A percentile compares a stretch with the other conserved stretches of the same genome.
phyloP scores from a whole-genome alignment of 352 stramenopile genomes.

The Phytopythium delawarense region DNA sequence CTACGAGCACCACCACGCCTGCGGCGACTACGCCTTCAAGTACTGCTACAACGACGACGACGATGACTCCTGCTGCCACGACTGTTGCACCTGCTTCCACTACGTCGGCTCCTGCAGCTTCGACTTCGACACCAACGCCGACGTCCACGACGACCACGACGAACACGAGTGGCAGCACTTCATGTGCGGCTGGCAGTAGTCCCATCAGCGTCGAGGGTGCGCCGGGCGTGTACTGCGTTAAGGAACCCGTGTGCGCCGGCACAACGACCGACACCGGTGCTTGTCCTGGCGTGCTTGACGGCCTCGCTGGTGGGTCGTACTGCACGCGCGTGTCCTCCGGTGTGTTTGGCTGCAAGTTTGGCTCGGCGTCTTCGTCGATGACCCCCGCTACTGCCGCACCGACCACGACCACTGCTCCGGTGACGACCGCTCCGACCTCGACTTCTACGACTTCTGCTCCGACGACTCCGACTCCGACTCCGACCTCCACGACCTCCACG shows the following conservation, averaged over 20 bases:
- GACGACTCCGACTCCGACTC: neutral
- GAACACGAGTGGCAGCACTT: neutral
- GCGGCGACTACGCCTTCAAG: neutral
- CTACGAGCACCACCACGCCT: neutral
- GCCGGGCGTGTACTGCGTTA: slow-evolving; percentile 2
- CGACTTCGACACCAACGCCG: neutral
- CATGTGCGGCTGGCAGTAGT: neutral
- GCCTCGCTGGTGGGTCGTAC: slow-evolving; percentile 6
- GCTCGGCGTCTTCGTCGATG: too few relatives aligned
- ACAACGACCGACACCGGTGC: neutral
- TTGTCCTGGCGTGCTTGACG: slow-evolving; percentile 6
- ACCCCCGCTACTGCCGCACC: too few relatives aligned
- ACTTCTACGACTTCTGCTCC: neutral
- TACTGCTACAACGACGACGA: neutral
- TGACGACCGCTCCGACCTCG: neutral
- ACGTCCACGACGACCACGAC: neutral
- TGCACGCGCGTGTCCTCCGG: slow-evolving; percentile 5
- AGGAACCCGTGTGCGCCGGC: slow-evolving; percentile 4
- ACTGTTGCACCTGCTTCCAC: neutral
- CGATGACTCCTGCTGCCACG: neutral
- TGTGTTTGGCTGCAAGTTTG: slow-evolving; percentile 9
- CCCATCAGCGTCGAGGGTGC: slow-evolving; percentile 10
- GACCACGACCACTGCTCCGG: neutral
- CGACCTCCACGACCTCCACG: too few relatives aligned
- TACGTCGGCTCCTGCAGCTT: neutral